Evolutionary conservation across 2,329 filamentous ascomycete genomes (phyloP).

Genomic region (Lachnellula hyalina): DNA sequence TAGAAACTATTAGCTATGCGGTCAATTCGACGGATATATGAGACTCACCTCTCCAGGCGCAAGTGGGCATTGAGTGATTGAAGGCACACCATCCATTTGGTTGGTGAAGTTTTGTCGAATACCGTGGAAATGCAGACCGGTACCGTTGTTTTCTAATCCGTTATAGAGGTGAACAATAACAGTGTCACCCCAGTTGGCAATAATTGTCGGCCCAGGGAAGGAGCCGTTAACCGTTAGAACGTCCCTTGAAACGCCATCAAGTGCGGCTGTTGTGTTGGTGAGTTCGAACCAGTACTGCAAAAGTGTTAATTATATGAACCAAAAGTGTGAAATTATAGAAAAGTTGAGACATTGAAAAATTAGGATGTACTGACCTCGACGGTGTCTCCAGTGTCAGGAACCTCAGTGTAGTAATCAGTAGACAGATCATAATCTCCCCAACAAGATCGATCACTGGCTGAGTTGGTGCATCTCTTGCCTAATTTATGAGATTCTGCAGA

Average conservation of each 20-base stretch:
- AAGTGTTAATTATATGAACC: constrained; percentile 1
- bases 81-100: constrained; percentile 38
- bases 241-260: constrained; percentile 28
- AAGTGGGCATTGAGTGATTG: constrained; percentile 59
- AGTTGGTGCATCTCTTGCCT: constrained; percentile 18
- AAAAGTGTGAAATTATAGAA: constrained; percentile 15
- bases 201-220: constrained; percentile 30
- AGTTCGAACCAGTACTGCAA: constrained; percentile 23
- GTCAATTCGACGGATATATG: too few relatives aligned
- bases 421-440: constrained; percentile 46
- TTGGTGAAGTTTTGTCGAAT: constrained; percentile 37
- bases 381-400: constrained; percentile 42
- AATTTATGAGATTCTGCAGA: constrained; percentile 6
- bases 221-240: constrained; percentile 30
- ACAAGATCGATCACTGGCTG: constrained; percentile 20
- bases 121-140: constrained; percentile 42
- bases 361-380: constrained; percentile 34
- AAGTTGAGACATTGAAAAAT: constrained; percentile 37
- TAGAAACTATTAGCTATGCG: too few relatives aligned
- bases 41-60: constrained; percentile 34
- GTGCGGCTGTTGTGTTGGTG: constrained; percentile 23
- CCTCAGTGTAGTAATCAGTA: constrained; percentile 36
- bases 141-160: constrained; percentile 33
- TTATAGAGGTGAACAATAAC: constrained; percentile 35
- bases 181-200: constrained; percentile 33